Conservation (phyloP, 2,329 filamentous ascomycete genomes). For the Endoconidiophora polonica region DNA sequence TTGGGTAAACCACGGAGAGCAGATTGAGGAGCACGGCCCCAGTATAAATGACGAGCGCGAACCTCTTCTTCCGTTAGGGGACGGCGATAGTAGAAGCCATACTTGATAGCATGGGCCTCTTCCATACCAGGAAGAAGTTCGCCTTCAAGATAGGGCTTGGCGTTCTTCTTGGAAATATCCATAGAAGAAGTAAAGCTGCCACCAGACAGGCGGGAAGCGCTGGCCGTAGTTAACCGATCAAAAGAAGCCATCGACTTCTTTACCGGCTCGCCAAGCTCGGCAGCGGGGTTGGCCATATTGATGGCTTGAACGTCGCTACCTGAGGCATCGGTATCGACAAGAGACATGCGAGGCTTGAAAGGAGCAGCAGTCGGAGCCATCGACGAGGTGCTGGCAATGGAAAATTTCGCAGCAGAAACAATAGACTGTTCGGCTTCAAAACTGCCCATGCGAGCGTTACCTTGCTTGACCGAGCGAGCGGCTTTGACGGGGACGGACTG, state of each 20-base stretch:
- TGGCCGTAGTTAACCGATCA: not conserved
- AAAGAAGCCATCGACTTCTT: not conserved
- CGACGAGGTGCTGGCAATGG: not conserved
- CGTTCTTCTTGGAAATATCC: slow-evolving; percentile 8
- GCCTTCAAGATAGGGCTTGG: slow-evolving; percentile 38
- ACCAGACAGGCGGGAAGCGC: not conserved
- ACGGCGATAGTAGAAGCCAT: slow-evolving; percentile 38
- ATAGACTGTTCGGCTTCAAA: slow-evolving; percentile 4
- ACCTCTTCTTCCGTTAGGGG: slow-evolving; percentile 42
- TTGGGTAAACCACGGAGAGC: slow-evolving; percentile 38
- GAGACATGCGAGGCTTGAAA: slow-evolving; percentile 9
- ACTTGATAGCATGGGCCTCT: slow-evolving; percentile 24
- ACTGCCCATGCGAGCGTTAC: slow-evolving; percentile 4
- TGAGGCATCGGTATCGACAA: slow-evolving; percentile 1
- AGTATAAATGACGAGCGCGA: slow-evolving; percentile 42
- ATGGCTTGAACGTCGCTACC: no score
- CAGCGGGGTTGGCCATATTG: not conserved
- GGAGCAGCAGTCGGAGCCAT: slow-evolving; percentile 9
- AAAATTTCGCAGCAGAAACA: not conserved
- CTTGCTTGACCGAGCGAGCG: not conserved
- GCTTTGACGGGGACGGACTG: not conserved
- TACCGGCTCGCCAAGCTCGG: slow-evolving; percentile 5
- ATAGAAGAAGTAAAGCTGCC: slow-evolving; percentile 1
- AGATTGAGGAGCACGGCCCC: slow-evolving; percentile 37
- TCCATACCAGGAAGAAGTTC: slow-evolving; percentile 29